phyloP scores from a whole-genome alignment of 1,284 basidiomycete genomes.

The Termitomyces sp. region DNA sequence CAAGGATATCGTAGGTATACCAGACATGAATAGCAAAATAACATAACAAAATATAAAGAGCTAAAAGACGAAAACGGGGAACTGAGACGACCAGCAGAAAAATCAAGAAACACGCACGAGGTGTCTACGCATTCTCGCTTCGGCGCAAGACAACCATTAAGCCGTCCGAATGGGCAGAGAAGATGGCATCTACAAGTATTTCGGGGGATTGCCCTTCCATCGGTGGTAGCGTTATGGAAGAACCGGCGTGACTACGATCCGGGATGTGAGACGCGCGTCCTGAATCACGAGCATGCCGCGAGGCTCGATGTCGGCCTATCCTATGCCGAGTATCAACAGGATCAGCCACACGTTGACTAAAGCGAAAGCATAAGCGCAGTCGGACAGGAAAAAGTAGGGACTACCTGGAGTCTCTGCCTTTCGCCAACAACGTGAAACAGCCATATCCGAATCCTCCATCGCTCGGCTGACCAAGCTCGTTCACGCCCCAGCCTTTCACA shows the following conservation, averaged over 20 bases:
- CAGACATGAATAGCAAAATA: background rate
- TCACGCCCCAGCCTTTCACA: slow-evolving; percentile 75
- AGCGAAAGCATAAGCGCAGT: background rate
- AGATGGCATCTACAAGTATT: slow-evolving; percentile 66
- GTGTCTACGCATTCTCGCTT: slow-evolving; percentile 13
- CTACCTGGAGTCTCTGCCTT: slow-evolving; percentile 58
- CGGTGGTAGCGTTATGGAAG: slow-evolving; percentile 8
- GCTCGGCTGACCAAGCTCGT: slow-evolving; percentile 71
- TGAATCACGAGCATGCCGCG: slow-evolving; percentile 12
- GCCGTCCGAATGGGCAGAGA: slow-evolving; percentile 76
- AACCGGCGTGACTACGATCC: slow-evolving; percentile 9
- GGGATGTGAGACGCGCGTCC: slow-evolving; percentile 14
- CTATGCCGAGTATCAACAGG: slow-evolving; percentile 24
- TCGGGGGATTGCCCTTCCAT: slow-evolving; percentile 28
- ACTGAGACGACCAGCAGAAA: background rate
- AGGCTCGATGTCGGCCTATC: slow-evolving; percentile 14
- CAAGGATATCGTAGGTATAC: background rate
- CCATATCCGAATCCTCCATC: slow-evolving; percentile 79
- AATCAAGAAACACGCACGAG: background rate
- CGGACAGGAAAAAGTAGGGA: slow-evolving; percentile 5
- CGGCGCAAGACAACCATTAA: slow-evolving; percentile 68
- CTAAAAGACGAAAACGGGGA: background rate
- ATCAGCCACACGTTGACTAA: slow-evolving; percentile 29
- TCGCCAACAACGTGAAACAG: slow-evolving; percentile 50
- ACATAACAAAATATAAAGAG: background rate